Evolutionary conservation across 129 eudicot species (phyloP).

Genomic region (Artemisia tridentata): DNA sequence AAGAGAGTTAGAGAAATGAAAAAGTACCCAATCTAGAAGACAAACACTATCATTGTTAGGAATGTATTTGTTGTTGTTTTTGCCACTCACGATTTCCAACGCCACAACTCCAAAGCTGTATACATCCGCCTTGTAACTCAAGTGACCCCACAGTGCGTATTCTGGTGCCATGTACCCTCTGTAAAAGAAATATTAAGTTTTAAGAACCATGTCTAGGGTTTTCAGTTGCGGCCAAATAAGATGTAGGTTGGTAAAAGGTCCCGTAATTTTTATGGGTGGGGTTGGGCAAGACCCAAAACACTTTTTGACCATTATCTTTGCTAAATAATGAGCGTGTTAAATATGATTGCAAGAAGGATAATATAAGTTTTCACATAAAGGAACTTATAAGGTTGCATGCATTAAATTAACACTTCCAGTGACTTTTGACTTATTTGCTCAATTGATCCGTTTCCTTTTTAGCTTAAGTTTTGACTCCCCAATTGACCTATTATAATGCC

Average conservation of each 20-base stretch:
- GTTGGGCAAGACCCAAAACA: not conserved
- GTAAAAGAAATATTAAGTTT: conserved; percentile 3
- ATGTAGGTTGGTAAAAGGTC: not conserved
- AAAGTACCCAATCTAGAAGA: conserved; percentile 48
- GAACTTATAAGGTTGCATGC: too few relatives aligned
- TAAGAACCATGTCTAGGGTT: conserved; percentile 14
- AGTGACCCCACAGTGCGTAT: conserved; percentile 52
- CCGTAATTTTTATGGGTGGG: not conserved
- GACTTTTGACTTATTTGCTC: too few relatives aligned
- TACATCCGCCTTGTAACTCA: conserved; percentile 51
- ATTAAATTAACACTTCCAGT: too few relatives aligned
- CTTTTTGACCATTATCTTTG: not conserved
- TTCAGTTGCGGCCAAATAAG: not conserved
- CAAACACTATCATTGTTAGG: conserved; percentile 41
- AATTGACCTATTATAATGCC: not conserved
- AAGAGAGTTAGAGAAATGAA: not conserved
- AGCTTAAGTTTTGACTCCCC: too few relatives aligned
- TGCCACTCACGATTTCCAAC: conserved; percentile 51
- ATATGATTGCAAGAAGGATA: too few relatives aligned
- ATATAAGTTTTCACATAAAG: too few relatives aligned
- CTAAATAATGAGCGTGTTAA: not conserved
- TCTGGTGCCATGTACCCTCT: conserved; percentile 58
- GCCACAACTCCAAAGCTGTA: conserved; percentile 52
- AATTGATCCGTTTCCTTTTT: too few relatives aligned
- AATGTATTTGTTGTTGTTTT: conserved; percentile 36